These are phyloP conservation scores for Alnus glutinosa DNA, from an alignment of 306 rosid species.

Conservation along the genomic window DNA sequence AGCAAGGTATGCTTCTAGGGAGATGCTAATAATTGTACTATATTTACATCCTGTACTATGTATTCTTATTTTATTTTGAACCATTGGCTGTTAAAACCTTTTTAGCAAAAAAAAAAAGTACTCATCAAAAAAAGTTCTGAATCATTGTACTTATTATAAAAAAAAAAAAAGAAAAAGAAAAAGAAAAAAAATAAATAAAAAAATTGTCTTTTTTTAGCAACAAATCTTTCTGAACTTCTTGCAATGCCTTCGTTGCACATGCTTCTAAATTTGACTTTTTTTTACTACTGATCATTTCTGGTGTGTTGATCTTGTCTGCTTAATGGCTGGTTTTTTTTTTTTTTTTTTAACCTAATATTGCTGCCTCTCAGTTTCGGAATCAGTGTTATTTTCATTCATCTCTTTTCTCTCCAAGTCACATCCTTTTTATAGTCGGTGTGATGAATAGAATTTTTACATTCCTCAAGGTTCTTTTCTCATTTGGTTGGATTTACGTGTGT, in stretches of 20 bases:
- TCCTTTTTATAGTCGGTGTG: too few relatives aligned
- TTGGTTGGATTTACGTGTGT: too few relatives aligned
- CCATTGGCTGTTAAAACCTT: background rate
- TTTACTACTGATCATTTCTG: background rate
- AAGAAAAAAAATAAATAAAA: too few relatives aligned
- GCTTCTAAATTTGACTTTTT: background rate
- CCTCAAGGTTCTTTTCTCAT: too few relatives aligned
- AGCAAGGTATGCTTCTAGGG: slow-evolving; percentile 66
- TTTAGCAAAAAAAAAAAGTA: background rate
- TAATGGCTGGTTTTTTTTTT: background rate
- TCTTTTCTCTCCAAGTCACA: too few relatives aligned
- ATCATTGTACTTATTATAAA: too few relatives aligned
- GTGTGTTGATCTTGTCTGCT: background rate
- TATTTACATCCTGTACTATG: background rate
- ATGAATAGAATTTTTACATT: too few relatives aligned
- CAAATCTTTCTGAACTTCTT: background rate
- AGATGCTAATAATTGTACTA: background rate
- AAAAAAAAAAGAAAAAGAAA: too few relatives aligned
- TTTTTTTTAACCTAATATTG: too few relatives aligned
- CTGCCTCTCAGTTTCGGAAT: too few relatives aligned
- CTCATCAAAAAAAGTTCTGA: too few relatives aligned
- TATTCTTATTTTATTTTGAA: slow-evolving; percentile 6
- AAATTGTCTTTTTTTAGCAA: background rate
- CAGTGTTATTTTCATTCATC: too few relatives aligned
- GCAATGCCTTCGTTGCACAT: background rate